Evolutionary conservation across 2,329 filamentous ascomycete species (phyloP), one percentile per base, ranked within the genome.

Genomic region (Ilyonectria robusta): DNA sequence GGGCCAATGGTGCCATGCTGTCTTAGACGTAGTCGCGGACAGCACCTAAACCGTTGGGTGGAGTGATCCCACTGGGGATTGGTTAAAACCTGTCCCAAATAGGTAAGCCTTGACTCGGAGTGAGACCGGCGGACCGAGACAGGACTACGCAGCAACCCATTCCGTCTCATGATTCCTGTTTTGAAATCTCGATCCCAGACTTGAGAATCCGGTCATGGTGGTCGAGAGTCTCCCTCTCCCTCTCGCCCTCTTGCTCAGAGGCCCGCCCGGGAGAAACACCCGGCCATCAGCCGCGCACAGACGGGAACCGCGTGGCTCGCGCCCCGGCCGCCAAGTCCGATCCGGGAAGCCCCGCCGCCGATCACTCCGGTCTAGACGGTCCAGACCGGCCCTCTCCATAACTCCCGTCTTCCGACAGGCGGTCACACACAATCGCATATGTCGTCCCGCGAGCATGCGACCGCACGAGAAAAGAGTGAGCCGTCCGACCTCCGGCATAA

Each of bases 281-380:
- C 60, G 54, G 46, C 15, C 47, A 63, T 63, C 61, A 63, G n/a
- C 61, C 54, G 61, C 61, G 61, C 61, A 63, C 61, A 63, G 61
- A 63, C 61, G 17, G 31, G 47, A 26, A 21, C 50, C 61, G 54
- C 61, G 61, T 63, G 61, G 61, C 54, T 63, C 53, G 51, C 44
- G 35, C 46, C 51, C 53, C 54, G 46, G 33, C 31, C 53, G 21
- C 44, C 53, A 40, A 21, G 46, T 58, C 37, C 23, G 46, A 51
- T 63, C 61, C 46, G 35, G 46, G n/a, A n/a, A 50, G 46, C 37
- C 17, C 26, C 35, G 33, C 13, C 21, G 59, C 46, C 61, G 61
- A 63, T 63, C 37, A 15, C 26, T 46, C 35, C 46, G 53, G 54
- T 42, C n/a, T 4, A 46, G 35, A 44, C 26, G 53, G 54, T 57